Conservation (phyloP, 257 asterid species). For the Forsythia viridissima region DNA sequence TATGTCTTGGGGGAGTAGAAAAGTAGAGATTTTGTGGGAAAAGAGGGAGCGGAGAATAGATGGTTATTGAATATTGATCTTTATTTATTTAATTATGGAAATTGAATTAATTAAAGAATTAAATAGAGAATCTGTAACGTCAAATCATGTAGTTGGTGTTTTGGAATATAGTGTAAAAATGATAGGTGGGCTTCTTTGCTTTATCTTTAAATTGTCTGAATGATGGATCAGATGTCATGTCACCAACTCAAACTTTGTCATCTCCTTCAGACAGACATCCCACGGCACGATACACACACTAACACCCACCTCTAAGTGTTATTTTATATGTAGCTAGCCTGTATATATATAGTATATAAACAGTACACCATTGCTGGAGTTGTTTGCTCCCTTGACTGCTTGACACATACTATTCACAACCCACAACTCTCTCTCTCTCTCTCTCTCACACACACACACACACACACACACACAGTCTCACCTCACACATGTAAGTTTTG, state of each 20-base stretch:
- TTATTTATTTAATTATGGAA: background rate
- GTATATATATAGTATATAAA: too few species aligned
- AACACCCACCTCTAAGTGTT: too few species aligned
- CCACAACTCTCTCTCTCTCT: too few species aligned
- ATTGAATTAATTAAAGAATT: background rate
- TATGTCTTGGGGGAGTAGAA: constrained; percentile 1
- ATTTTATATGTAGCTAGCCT: too few species aligned
- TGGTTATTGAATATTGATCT: too few species aligned
- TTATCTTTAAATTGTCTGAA: background rate
- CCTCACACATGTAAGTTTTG: too few species aligned
- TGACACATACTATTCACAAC: too few species aligned
- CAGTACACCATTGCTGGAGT: too few species aligned
- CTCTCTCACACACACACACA: too few species aligned
- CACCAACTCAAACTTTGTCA: constrained; percentile 8
- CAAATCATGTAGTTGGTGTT: constrained; percentile 38
- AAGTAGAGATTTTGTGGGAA: background rate
- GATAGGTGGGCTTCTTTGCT: background rate
- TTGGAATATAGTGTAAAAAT: constrained; percentile 20
- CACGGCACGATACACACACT: too few species aligned
- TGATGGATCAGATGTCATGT: background rate
- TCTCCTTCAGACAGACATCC: background rate
- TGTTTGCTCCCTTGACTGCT: too few species aligned
- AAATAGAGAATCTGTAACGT: constrained; percentile 40
- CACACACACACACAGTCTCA: too few species aligned
- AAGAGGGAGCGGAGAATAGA: background rate